Base-by-base conservation (phyloP, 1,139 yeast genomes). In the Suhomyces bolitotheri region DNA sequence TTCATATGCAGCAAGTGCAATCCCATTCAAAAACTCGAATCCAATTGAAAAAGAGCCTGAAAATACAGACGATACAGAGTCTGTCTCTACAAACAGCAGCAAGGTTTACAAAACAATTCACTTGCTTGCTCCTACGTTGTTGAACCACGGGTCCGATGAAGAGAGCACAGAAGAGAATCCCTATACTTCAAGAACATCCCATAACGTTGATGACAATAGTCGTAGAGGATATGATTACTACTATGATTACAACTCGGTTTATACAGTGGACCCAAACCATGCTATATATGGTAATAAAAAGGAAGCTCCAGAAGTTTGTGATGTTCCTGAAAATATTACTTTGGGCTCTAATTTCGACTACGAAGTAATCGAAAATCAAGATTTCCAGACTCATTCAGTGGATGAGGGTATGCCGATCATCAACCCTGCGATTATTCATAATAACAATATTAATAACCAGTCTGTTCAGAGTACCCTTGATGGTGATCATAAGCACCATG, bases 231-330 rank as follows among this genome's bases (percentile, higher is more conserved):
- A 81, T 54, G 89, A 84, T 56, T 84, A 86, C 64, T 81, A 82
- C 56, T 89, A 89, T 56, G 96, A 89, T 61, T 88, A 88, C 60
- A 87, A 86, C 54, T 76, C 92, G 1, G 96, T 88, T 14, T 87
- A 84, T 54, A 74, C 80, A 4, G 74, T 69, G 24, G 79, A 78
- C 46, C 76, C 77, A 14, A 64, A 74, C 41, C 75, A 76, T 41
- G 64, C 71, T 4, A 58, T 67, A 9, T 66, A 62, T 44, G 70
- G 70, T 1, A 48, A 40, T 24, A 48, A 51, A 28, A 39, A 45
- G 27, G 46, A 35, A n/a, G 51, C 53, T 26, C 71, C 74, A 52
- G 62, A 62, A 40, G 74, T 71, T 16, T 66, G 66, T 44, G 77
- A 61, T 57, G 71, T 59, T 35, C 79, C 67, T 22, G 78, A 58